Base-by-base conservation (phyloP, 352 stramenopile species). In the Pythium periplocum region DNA sequence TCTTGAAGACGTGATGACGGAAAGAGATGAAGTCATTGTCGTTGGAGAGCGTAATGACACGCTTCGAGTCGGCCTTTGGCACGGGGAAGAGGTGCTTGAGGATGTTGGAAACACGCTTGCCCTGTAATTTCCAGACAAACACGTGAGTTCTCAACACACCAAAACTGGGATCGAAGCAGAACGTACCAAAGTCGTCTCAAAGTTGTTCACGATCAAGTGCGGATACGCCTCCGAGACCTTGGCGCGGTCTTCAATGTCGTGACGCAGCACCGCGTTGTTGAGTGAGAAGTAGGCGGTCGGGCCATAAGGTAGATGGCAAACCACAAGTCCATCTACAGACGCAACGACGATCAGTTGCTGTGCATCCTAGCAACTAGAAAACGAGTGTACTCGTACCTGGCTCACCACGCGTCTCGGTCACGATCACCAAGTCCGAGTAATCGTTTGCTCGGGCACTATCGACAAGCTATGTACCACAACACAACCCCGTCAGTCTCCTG, bases 11-110 rank as follows among this genome's bases (percentile, higher is more conserved):
- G 75, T 99, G 97, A 75, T 99, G 97, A 44, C 97, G 93, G 75
- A 99, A 99, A 30, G 90, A 98, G 61, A 99, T 97, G 65, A 97
- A 98, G 78, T 99, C 97, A 62, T 98, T 93, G 59, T 98, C 79
- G 72, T 99, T 99, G 12, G 87, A 91, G 59, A 99, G 97, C 36
- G 97, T 99, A 41, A 99, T 96, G 3, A 99, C 90, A 44, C 97
- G 88, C 68, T 97, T 96, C 31, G 95, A 91, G 66, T 99, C 97
- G 17, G 82, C 56, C 68, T 98, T 98, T 3, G 97, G 96, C 40
- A 99, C 95, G 0, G 97, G 97, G 68, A 99, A 99, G 34, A 99
- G 66, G 71, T 98, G 96, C 75, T 99, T 99, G 4, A 99, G 78
- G 66, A 99, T 98, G 68, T 98, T 99, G 49, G 86, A 85, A 35